Base-by-base conservation (phyloP, 148 eudicot species). In the Rhododendron griersonianum region DNA sequence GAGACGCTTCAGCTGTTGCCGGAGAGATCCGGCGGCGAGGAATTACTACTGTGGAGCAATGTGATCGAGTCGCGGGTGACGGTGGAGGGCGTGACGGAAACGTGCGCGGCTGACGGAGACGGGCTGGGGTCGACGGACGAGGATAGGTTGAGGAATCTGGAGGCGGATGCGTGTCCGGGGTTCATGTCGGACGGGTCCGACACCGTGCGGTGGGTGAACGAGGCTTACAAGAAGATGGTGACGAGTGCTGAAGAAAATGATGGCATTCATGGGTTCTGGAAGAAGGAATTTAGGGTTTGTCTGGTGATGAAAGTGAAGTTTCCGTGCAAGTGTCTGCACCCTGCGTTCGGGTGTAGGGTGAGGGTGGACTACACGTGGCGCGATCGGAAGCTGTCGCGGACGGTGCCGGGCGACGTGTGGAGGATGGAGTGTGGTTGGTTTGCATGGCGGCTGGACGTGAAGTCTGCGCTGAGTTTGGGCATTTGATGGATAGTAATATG, bases 341-440 rank as follows among this genome's bases (percentile, higher is more conserved):
- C 88, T 14, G 87, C 88, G 11, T 89, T 91, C 57, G 90, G 92
- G 84, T 92, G 94, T 87, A 90, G 89, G 84, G 94, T 90, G 77
- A 87, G 91, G 45, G 53, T 92, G 19, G 81, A 85, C 80, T 91
- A 88, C 78, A 74, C 69, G 10, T 79, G 88, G 48, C 85, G 50
- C 1, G 85, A 85, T 15, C 63, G 51, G 77, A 84, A 45, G 85
- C 21, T 39, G 16, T 76, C 84, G 45, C 69, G 21, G 87, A 84
- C 83, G 7, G 85, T 90, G 85, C 92, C 93, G 10, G 91, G 94
- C 57, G 94, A 92, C 87, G 92, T 91, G 61, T 91, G 92, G 92
- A 88, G 87, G 87, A 88, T 91, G 91, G 86, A 84, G 28, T 67
- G 80, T 45, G 92, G 91, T 19, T 88, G 87, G 21, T 87, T 85